These are phyloP conservation scores for Fomitiporia mediterranea DNA, from an alignment of 1,284 basidiomycete species.

Conservation along the genomic window DNA sequence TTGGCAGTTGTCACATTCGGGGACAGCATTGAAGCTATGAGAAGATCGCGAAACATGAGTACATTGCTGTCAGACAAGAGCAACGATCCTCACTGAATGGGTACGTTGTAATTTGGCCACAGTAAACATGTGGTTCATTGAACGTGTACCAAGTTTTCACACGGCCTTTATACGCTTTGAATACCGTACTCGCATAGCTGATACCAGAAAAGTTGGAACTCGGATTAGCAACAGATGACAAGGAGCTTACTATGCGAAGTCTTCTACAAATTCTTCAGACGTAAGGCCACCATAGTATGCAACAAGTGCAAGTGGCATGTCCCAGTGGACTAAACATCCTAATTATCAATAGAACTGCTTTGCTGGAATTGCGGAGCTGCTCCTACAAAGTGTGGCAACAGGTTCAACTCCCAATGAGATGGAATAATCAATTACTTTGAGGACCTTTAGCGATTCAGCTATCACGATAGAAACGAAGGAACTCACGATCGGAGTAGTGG, in stretches of 20 bases:
- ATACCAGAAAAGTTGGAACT: not conserved
- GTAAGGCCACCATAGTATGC: conserved; percentile 46
- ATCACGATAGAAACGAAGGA: not conserved
- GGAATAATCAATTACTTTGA: conserved; percentile 43
- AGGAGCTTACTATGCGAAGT: conserved; percentile 38
- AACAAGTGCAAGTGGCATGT: conserved; percentile 39
- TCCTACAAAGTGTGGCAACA: conserved; percentile 41
- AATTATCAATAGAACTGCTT: not conserved
- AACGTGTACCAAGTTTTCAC: conserved; percentile 49
- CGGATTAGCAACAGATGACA: not conserved
- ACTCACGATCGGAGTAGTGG: conserved; percentile 40
- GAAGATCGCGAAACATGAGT: not conserved
- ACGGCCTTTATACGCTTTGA: conserved; percentile 42
- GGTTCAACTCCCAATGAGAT: conserved; percentile 38
- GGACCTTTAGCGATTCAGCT: too few species aligned
- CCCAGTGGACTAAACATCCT: conserved; percentile 41
- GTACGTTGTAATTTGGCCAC: conserved; percentile 34
- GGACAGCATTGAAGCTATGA: conserved; percentile 35
- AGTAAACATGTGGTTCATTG: conserved; percentile 44
- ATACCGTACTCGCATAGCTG: conserved; percentile 45
- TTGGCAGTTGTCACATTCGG: conserved; percentile 37
- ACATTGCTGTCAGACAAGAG: not conserved
- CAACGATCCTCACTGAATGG: conserved; percentile 37
- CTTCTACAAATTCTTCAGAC: conserved; percentile 39
- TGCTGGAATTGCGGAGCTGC: not conserved